Base-by-base conservation (phyloP, 2,329 filamentous ascomycete genomes). In the Neofusicoccum umdonicola region DNA sequence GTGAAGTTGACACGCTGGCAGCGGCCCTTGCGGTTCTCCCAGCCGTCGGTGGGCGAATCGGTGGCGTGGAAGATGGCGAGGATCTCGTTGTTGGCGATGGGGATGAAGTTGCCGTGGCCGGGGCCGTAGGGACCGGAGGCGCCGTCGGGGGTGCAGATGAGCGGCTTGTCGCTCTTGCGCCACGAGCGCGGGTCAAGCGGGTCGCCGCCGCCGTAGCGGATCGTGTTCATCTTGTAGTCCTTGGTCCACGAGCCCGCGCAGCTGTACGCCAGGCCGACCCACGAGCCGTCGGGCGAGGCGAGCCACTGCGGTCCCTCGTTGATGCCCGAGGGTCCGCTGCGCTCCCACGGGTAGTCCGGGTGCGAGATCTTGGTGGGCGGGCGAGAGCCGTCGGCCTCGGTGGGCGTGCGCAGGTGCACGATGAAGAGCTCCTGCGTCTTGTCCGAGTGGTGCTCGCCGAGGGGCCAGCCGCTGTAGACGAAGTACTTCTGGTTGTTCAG, bases 181-280 rank as follows among this genome's bases (percentile, higher is more conserved):
- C 80, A 82, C 0, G 71, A 73, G 0, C 41, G 47, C 0, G 71
- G 71, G 35, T 77, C 65, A 0, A 82, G 69, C 2, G 80, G 80
- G 64, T 80, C 74, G 1, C 78, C 77, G 13, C 78, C 79, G 0
- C 72, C 69, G 64, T 75, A 80, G 45, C 77, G 72, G 22, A 82
- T 69, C 0, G 79, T 74, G n/a, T 77, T 78, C 77, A 82, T 81
- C 67, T 82, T 82, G 70, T 82, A 82, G 64, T 82, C 76, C 52
- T 76, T 76, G 1, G 80, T 82, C 80, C 80, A 82, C 66, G 72
- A 76, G 1, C 79, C 80, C 0, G 79, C 78, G 66, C 80, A 82
- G 4, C 75, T 78, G 65, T 81, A 82, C n/a, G 76, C 80, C n/a
- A 82, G 67, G 1, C 80, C 80, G 13, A 68, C 70, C 80, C 80